Conservation (phyloP, 129 eudicot species). For the Logfia minima region DNA sequence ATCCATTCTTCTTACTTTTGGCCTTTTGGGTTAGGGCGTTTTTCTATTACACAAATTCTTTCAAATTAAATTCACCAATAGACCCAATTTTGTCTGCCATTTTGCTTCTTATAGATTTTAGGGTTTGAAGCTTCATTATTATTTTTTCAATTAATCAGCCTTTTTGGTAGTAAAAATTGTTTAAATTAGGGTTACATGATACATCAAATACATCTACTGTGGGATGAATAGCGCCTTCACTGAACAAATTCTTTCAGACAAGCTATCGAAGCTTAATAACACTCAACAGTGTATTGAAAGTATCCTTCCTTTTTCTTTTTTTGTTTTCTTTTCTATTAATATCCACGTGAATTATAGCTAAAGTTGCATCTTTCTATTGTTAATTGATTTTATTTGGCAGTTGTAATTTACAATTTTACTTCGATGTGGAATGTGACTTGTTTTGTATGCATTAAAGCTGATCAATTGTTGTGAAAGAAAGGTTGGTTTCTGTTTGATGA, state of each 20-base stretch:
- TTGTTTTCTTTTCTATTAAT: not conserved
- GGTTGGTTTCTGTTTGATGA: not conserved
- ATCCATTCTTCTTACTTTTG: not conserved
- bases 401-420: not conserved
- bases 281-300: slow-evolving; percentile 96
- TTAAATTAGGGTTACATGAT: not conserved
- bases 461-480: not conserved
- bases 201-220: slow-evolving; percentile 6
- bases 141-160: not conserved
- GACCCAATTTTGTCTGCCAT: not conserved
- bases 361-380: not conserved
- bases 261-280: slow-evolving; percentile 86
- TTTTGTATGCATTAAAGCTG: not conserved
- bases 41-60: not conserved
- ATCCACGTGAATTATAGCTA: not conserved
- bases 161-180: not conserved
- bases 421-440: not conserved
- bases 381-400: not conserved
- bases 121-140: not conserved
- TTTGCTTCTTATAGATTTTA: not conserved
- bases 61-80: not conserved
- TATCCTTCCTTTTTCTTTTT: slow-evolving; percentile 46
- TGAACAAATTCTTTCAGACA: slow-evolving; percentile 79
- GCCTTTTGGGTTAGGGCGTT: not conserved
- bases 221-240: slow-evolving; percentile 88